Conservation (phyloP, 164 flowering plant genomes). For the Taxillus chinensis region DNA sequence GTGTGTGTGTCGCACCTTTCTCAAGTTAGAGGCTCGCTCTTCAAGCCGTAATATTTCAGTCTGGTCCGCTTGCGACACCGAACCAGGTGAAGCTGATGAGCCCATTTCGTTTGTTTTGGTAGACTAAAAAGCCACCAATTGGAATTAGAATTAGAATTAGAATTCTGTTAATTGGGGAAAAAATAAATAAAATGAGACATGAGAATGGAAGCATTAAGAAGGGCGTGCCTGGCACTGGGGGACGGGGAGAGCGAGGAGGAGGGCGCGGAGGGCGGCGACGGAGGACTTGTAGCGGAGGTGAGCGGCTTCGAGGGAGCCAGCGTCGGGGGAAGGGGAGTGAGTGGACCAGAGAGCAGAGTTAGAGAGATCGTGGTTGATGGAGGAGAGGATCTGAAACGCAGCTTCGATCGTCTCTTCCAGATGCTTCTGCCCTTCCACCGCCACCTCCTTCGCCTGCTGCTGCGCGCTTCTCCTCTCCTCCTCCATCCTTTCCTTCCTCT, state of each 20-base stretch:
- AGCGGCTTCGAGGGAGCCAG: constrained; percentile 58
- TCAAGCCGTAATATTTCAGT: background rate
- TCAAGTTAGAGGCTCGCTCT: background rate
- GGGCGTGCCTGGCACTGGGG: constrained; percentile 15
- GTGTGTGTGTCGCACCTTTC: background rate
- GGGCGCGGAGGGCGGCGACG: constrained; percentile 57
- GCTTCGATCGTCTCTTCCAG: constrained; percentile 5
- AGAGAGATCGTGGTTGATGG: constrained; percentile 94
- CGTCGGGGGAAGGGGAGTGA: constrained; percentile 21
- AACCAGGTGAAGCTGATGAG: background rate
- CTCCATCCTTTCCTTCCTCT: background rate
- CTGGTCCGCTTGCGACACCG: background rate
- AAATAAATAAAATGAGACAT: too few species aligned
- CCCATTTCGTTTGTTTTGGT: too few species aligned
- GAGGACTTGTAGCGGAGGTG: constrained; percentile 67
- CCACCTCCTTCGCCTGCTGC: background rate
- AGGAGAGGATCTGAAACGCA: constrained; percentile 14
- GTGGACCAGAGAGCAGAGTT: constrained; percentile 70
- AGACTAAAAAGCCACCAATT: too few species aligned
- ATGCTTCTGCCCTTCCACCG: constrained; percentile 5
- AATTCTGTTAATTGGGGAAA: too few species aligned
- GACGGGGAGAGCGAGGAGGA: constrained; percentile 52
- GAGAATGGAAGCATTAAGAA: too few species aligned
- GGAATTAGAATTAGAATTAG: too few species aligned
- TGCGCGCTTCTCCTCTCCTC: background rate